Percentiles rank a stretch among this genome's conserved stretches.
Conservation (phyloP, 2,329 filamentous ascomycete species). For the Apiospora malaysiana region DNA sequence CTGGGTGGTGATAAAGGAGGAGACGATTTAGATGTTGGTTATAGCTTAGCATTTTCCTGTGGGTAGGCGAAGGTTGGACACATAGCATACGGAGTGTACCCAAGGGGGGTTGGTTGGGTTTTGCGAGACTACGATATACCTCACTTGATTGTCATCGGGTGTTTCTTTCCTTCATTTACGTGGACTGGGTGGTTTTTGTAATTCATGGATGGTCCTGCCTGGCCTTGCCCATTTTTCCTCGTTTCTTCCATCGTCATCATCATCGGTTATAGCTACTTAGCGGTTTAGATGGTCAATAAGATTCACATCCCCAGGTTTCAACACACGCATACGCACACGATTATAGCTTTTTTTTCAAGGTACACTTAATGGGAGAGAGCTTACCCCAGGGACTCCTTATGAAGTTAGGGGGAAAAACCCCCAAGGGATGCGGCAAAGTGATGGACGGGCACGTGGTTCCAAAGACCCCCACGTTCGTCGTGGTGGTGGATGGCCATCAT, state of each 20-base stretch:
- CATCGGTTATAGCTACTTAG: conserved; percentile 29
- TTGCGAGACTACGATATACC: conserved; percentile 19
- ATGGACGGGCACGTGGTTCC: neutral
- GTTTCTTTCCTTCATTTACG: conserved; percentile 18
- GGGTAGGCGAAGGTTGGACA: neutral
- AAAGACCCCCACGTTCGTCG: neutral
- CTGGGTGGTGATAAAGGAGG: neutral
- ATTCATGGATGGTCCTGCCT: neutral
- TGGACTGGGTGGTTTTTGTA: neutral
- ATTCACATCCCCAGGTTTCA: conserved; percentile 30
- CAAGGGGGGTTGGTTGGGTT: neutral
- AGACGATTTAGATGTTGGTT: conserved; percentile 6
- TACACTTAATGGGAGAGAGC: no score
- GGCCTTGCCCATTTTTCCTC: conserved; percentile 15
- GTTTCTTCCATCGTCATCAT: conserved; percentile 4
- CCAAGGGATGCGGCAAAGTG: neutral
- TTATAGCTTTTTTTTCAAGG: no score
- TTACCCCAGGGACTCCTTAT: neutral
- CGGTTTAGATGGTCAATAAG: conserved; percentile 33
- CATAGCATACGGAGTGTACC: conserved; percentile 9
- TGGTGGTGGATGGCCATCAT: neutral
- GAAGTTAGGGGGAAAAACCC: neutral
- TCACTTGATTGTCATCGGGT: conserved; percentile 4
- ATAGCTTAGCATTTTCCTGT: conserved; percentile 16
- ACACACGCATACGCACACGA: neutral